Conservation (phyloP, 768 basidiomycete genomes). For the Brasilioporus rufonigricans region DNA sequence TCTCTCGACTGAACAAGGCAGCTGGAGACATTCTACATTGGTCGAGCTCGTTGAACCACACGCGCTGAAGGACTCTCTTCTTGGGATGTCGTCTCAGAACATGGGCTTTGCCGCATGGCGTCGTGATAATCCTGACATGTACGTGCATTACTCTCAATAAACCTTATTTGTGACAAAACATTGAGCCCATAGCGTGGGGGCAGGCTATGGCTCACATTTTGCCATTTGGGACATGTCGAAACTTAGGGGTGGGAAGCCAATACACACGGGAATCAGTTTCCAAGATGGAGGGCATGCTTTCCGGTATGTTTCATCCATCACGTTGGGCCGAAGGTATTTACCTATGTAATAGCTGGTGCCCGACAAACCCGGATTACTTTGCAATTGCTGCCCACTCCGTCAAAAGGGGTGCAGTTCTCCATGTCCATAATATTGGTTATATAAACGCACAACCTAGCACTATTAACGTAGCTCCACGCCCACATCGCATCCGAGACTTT, state of each 20-base stretch:
- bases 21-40: conserved; percentile 61
- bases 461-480: conserved; percentile 57
- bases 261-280: conserved; percentile 58
- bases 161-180: not conserved
- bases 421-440: conserved; percentile 67
- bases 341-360: conserved; percentile 63
- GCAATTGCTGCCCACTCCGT: conserved; percentile 66
- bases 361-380: conserved; percentile 72
- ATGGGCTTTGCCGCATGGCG: conserved; percentile 70
- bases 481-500: conserved; percentile 68
- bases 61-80: conserved; percentile 51
- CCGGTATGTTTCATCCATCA: conserved; percentile 41
- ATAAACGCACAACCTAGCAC: conserved; percentile 61
- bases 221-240: conserved; percentile 75
- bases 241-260: conserved; percentile 72
- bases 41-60: conserved; percentile 73
- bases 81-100: conserved; percentile 45
- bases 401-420: conserved; percentile 60
- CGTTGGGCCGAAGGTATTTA: not conserved
- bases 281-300: conserved; percentile 67
- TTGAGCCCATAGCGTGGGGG: conserved; percentile 56
- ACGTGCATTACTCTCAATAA: conserved; percentile 27
- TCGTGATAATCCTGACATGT: conserved; percentile 70
- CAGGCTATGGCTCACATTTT: conserved; percentile 68
- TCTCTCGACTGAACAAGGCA: conserved; percentile 45